Percentiles rank a stretch among this genome's conserved stretches.
These are phyloP conservation scores for Brassica balearica DNA, from an alignment of 441 rosid species.

Conservation along the genomic window DNA sequence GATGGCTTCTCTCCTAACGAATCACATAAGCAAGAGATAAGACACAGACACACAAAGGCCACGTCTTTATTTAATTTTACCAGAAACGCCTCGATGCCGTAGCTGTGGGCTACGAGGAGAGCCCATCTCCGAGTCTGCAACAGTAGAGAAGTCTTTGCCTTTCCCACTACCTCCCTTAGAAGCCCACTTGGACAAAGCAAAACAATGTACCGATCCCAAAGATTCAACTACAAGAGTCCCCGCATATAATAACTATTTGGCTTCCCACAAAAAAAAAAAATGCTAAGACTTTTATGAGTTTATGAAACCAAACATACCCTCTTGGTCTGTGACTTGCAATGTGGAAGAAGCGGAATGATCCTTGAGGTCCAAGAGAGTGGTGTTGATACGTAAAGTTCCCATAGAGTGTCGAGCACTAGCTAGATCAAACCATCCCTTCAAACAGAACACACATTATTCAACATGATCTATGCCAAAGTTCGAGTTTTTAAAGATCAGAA, in stretches of 20 bases:
- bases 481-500: background rate
- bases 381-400: slow-evolving; percentile 82
- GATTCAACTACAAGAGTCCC: slow-evolving; percentile 52
- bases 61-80: slow-evolving; percentile 15
- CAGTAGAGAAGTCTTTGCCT: slow-evolving; percentile 43
- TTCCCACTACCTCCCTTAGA: slow-evolving; percentile 46
- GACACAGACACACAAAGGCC: slow-evolving; percentile 11
- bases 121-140: slow-evolving; percentile 44
- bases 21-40: slow-evolving; percentile 29
- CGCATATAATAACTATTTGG: background rate
- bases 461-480: slow-evolving; percentile 12
- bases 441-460: slow-evolving; percentile 1
- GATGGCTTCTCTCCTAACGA: slow-evolving; percentile 35
- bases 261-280: too few relatives aligned
- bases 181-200: slow-evolving; percentile 78
- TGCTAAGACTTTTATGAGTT: too few relatives aligned
- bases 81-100: slow-evolving; percentile 56
- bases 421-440: slow-evolving; percentile 92
- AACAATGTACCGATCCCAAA: slow-evolving; percentile 54
- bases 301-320: slow-evolving; percentile 37
- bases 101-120: slow-evolving; percentile 50
- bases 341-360: slow-evolving; percentile 77
- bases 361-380: slow-evolving; percentile 78
- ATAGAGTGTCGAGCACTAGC: slow-evolving; percentile 92
- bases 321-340: slow-evolving; percentile 54